Percentiles rank a stretch among this genome's conserved stretches.
Evolutionary conservation across 768 basidiomycete species (phyloP).

Genomic region (Mycena galopus): DNA sequence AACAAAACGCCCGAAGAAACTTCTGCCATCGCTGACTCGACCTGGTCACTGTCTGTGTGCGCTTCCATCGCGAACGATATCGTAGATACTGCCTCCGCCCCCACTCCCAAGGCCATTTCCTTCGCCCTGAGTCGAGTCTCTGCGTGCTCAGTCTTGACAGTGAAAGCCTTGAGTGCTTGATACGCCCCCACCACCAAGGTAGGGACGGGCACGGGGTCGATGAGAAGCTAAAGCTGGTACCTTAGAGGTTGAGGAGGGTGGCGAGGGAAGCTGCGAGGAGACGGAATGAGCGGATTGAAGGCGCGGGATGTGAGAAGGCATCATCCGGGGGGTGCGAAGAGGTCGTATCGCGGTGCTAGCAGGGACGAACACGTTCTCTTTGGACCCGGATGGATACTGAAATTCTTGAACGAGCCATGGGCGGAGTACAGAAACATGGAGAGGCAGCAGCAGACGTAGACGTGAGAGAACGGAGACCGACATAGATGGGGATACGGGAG

Average conservation of each 20-base stretch:
- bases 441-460: neutral
- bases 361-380: neutral
- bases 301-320: neutral
- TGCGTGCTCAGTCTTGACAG: neutral
- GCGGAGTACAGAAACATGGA: neutral
- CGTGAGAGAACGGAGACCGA: neutral
- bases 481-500: neutral
- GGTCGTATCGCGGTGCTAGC: neutral
- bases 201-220: constrained; percentile 9
- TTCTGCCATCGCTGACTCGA: no score
- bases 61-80: no score
- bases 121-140: no score
- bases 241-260: neutral
- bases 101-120: no score
- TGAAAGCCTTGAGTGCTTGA: neutral
- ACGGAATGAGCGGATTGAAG: neutral
- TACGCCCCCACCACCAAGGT: neutral
- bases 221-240: neutral
- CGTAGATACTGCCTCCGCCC: no score
- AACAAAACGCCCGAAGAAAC: no score
- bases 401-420: neutral
- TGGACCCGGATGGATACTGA: neutral
- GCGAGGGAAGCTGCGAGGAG: neutral
- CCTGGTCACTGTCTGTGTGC: no score
- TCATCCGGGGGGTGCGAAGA: neutral